Conservation (phyloP, 2,329 filamentous ascomycete genomes). For the Diaporthe sp. region DNA sequence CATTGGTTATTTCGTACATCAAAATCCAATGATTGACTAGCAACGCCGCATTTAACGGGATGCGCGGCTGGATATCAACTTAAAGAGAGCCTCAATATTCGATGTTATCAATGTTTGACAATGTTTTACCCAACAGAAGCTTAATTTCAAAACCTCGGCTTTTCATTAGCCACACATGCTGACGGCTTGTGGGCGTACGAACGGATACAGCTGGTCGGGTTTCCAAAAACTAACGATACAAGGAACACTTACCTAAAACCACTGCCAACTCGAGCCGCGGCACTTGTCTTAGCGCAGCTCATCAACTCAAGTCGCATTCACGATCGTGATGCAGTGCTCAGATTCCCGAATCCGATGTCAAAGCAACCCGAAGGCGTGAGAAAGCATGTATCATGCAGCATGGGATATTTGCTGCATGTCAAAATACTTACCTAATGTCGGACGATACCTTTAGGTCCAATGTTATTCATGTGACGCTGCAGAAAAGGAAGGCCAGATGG, state of each 20-base stretch:
- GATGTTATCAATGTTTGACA: background rate
- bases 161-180: background rate
- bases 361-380: background rate
- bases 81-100: background rate
- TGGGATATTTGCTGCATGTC: background rate
- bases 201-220: background rate
- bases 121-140: background rate
- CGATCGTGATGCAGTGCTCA: background rate
- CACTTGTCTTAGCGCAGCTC: background rate
- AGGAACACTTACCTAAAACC: background rate
- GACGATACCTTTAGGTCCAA: background rate
- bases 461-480: background rate
- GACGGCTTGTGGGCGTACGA: background rate
- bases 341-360: background rate
- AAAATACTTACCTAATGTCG: background rate
- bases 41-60: background rate
- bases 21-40: background rate
- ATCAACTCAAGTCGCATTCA: background rate
- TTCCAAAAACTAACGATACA: background rate
- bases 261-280: background rate
- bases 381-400: background rate
- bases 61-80: background rate
- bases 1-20: background rate
- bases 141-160: background rate
- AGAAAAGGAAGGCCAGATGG: background rate